Evolutionary conservation across 2,329 filamentous ascomycete species (phyloP).

Genomic region (Trichophaea hybrida): DNA sequence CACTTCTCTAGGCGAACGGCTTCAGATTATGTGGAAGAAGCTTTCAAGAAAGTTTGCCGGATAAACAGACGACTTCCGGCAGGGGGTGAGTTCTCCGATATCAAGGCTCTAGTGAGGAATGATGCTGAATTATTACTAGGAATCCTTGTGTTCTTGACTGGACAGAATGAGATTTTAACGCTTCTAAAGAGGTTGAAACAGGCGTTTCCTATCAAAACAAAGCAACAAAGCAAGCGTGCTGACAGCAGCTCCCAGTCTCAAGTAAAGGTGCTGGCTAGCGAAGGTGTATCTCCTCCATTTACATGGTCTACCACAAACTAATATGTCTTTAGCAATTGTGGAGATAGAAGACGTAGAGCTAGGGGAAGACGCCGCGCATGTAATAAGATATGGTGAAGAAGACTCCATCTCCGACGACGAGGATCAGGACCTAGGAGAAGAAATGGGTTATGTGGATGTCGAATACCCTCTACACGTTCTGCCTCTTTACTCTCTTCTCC

Average conservation of each 20-base stretch:
- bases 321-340: slow-evolving; percentile 41
- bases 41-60: slow-evolving; percentile 69
- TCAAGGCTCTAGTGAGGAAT: not conserved
- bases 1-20: slow-evolving; percentile 77
- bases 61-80: slow-evolving; percentile 82
- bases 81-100: slow-evolving; percentile 38
- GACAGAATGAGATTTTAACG: slow-evolving; percentile 76
- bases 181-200: slow-evolving; percentile 67
- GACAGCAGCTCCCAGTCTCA: slow-evolving; percentile 44
- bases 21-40: slow-evolving; percentile 80
- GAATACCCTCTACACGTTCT: slow-evolving; percentile 67
- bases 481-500: slow-evolving; percentile 85
- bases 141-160: slow-evolving; percentile 87
- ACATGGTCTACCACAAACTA: not conserved
- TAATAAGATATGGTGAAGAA: slow-evolving; percentile 38
- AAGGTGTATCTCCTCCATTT: slow-evolving; percentile 30
- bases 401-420: slow-evolving; percentile 43
- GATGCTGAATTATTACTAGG: slow-evolving; percentile 28
- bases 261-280: slow-evolving; percentile 60
- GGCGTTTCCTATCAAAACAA: slow-evolving; percentile 35
- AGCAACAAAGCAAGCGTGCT: slow-evolving; percentile 30
- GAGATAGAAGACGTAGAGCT: slow-evolving; percentile 82
- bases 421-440: slow-evolving; percentile 41
- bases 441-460: slow-evolving; percentile 47
- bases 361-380: slow-evolving; percentile 46